These are phyloP conservation scores for Fusarium transvaalense DNA, from an alignment of 2,329 filamentous ascomycete genomes.

Conservation along the genomic window DNA sequence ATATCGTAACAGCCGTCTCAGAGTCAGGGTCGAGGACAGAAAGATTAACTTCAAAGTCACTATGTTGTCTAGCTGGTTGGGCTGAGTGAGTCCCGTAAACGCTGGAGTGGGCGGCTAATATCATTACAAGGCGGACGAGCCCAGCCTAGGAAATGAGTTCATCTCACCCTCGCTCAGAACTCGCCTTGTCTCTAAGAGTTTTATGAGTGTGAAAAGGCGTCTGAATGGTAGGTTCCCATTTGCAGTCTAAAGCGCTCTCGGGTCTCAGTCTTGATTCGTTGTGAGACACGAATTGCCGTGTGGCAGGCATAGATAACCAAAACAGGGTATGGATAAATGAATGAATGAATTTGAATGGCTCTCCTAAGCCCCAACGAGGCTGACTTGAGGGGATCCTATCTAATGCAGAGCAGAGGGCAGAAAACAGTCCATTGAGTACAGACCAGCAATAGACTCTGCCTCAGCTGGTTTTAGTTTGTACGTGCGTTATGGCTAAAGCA, in stretches of 20 bases:
- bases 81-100: conserved; percentile 15
- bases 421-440: not conserved
- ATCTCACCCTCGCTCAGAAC: conserved; percentile 21
- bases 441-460: not conserved
- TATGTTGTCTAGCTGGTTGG: not conserved
- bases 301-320: conserved; percentile 25
- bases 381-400: conserved; percentile 11
- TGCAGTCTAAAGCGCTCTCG: conserved; percentile 17
- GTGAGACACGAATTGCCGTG: conserved; percentile 21
- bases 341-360: not conserved
- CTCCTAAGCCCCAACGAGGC: conserved; percentile 38
- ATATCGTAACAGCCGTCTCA: conserved; percentile 20
- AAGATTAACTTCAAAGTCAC: not conserved
- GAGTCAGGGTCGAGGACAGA: conserved; percentile 21
- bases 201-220: not conserved
- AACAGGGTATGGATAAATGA: conserved; percentile 6
- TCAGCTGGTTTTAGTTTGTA: not conserved
- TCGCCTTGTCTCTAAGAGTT: conserved; percentile 10
- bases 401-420: conserved; percentile 6
- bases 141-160: conserved; percentile 37
- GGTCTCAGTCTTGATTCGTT: conserved; percentile 29
- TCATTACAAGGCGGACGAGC: conserved; percentile 22
- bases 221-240: conserved; percentile 26
- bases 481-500: conserved; percentile 9
- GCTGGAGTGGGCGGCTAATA: conserved; percentile 36